Conservation (phyloP, 2,329 filamentous ascomycete species). For the Sphaerulina vaccinii region DNA sequence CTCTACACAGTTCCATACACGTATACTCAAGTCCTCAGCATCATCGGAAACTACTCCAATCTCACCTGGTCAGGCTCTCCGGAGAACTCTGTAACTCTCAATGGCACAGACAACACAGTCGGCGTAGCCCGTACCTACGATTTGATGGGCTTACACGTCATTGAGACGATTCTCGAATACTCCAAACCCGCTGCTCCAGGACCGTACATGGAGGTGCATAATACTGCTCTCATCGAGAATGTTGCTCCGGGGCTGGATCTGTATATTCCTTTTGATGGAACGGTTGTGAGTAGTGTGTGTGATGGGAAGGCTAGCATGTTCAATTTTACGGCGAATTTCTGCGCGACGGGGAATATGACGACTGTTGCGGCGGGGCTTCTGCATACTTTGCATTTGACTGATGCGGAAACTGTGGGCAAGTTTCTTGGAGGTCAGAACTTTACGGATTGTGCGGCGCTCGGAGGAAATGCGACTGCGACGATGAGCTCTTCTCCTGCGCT, state of each 20-base stretch:
- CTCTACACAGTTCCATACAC: conserved; percentile 27
- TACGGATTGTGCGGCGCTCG: conserved; percentile 22
- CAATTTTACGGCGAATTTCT: conserved; percentile 25
- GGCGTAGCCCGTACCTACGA: conserved; percentile 25
- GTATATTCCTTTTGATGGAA: conserved; percentile 20
- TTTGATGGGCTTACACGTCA: conserved; percentile 19
- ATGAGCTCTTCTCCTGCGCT: too few species aligned
- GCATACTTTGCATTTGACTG: conserved; percentile 20
- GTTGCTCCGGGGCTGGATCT: conserved; percentile 12
- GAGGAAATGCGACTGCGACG: too few species aligned
- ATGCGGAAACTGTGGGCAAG: conserved; percentile 22
- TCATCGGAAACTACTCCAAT: conserved; percentile 27
- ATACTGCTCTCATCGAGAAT: conserved; percentile 18
- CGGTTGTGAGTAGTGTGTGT: conserved; percentile 18
- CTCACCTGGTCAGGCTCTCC: conserved; percentile 25
- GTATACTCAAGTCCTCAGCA: conserved; percentile 25
- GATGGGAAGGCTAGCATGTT: conserved; percentile 22
- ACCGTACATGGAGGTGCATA: conserved; percentile 25
- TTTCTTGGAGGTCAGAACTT: conserved; percentile 25
- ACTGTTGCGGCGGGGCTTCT: conserved; percentile 10
- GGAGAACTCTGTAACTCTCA: conserved; percentile 17
- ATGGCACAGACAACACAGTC: conserved; percentile 22
- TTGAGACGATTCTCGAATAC: conserved; percentile 25
- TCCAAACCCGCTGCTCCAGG: conserved; percentile 20
- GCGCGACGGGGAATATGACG: conserved; percentile 24